Evolutionary conservation across 257 asterid species (phyloP).

Genomic region (Eucommia ulmoides): DNA sequence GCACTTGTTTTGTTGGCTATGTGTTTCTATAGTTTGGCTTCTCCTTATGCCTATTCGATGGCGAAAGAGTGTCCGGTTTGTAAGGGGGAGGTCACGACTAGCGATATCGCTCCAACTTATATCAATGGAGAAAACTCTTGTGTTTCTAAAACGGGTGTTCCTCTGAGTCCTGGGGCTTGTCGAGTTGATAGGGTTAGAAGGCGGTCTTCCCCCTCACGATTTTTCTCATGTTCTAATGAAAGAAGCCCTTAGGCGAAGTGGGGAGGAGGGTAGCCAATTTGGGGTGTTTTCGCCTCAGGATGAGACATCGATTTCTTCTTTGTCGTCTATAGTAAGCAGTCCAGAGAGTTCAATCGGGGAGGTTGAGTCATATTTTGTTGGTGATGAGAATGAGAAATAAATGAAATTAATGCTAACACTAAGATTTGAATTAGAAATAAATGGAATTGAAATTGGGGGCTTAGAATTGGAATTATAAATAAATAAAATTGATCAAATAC

Average conservation of each 20-base stretch:
- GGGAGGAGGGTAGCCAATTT: no score
- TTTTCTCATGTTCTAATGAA: background rate
- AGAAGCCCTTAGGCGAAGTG: background rate
- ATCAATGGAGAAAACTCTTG: conserved; percentile 26
- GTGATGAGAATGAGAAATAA: no score
- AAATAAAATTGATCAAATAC: no score
- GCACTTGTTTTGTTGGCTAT: conserved; percentile 70
- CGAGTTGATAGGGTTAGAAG: conserved; percentile 35
- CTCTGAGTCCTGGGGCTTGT: conserved; percentile 54
- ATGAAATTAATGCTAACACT: no score
- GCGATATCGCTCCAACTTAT: conserved; percentile 34
- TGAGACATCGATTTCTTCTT: no score
- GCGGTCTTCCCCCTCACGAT: background rate
- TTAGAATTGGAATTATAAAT: no score
- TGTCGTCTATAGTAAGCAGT: no score
- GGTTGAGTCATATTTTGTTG: no score
- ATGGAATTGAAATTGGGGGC: no score
- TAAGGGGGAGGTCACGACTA: conserved; percentile 40
- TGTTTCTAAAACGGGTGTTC: conserved; percentile 22
- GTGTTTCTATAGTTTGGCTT: conserved; percentile 61
- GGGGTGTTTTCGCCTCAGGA: no score
- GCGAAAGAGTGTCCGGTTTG: conserved; percentile 67
- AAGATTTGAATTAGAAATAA: no score
- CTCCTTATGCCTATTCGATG: conserved; percentile 37
- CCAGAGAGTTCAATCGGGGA: no score